A percentile compares a stretch with the other conserved stretches of the same genome.
phyloP scores from a whole-genome alignment of 139 green algal species.

The Chlorella ohadii region DNA sequence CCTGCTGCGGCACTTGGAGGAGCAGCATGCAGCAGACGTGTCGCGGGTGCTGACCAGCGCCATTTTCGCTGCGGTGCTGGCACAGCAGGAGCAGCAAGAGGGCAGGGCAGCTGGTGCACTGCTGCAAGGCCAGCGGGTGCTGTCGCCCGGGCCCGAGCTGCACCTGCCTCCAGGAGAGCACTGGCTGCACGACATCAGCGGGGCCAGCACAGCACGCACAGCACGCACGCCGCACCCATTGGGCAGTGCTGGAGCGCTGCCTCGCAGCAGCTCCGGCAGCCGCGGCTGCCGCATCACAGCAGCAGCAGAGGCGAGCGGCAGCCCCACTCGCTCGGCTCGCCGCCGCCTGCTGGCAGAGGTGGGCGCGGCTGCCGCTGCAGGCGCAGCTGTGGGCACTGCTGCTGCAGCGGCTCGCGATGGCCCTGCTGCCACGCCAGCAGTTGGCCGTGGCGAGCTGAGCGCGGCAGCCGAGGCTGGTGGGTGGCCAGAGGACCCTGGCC shows the following conservation, averaged over 20 bases:
- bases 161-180: not conserved
- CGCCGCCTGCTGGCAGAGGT: not conserved
- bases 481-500: not conserved
- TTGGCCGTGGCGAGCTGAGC: not conserved
- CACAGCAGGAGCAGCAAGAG: not conserved
- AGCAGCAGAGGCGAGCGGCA: not conserved
- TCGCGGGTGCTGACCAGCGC: not conserved
- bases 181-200: not conserved
- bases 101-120: not conserved
- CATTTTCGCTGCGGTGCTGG: constrained; percentile 25
- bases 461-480: not conserved
- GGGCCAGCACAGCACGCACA: not conserved
- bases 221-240: too few relatives aligned
- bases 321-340: not conserved
- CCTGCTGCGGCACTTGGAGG: not conserved
- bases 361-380: not conserved
- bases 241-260: too few relatives aligned
- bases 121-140: not conserved
- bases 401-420: too few relatives aligned
- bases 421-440: not conserved
- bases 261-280: not conserved
- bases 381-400: too few relatives aligned
- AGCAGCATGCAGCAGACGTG: constrained; percentile 23
- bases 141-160: not conserved
- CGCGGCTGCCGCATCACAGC: not conserved